Evolutionary conservation across 2,329 filamentous ascomycete genomes (phyloP), one percentile per base, ranked within the genome.

Genomic region (Penicillium sp.): DNA sequence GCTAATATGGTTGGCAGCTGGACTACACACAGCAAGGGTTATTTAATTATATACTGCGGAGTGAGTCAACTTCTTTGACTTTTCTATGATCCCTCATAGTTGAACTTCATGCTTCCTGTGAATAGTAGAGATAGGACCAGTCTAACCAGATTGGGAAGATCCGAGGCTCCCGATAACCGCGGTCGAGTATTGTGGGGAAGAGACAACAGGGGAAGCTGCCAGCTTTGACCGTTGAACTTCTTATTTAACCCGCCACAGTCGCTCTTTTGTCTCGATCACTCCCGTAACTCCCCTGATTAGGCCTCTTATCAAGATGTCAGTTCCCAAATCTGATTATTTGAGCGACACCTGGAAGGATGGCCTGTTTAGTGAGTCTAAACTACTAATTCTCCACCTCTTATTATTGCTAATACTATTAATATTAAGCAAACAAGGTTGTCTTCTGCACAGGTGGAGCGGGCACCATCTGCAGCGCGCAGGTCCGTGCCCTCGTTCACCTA

Each of bases 361-460:
- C 66, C 90, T 97, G 66, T 97, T 97, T 75, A 86, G 92, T 95
- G 78, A 67, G 84, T 69, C 11, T 35, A 21, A 21, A 31, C 31
- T 17, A 23, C 45, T 29, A 48, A 45, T 2, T 55, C 15, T 58
- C 23, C 26, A 26, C 5, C 4, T 26, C 35, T 7, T 30, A 21
- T 3, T 15, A 53, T 31, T 31, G 56, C 65, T 67, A 60, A 65
- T 58, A 15, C 31, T 30, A 26, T 26, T 4, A 26, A 26, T 17
- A 26, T 8, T 70, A 4, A 96, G 92, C 90, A 66, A 88, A 90
- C 75, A 94, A 95, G 72, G 93, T 98, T 49, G 87, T 94, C 69
- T 97, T 98, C 79, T 96, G 96, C 73, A 99, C 95, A 3, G 95
- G 95, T 62, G 95, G 95, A 56, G 93, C 93, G 5, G 94, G 95